Evolutionary conservation across 1,139 yeast genomes (phyloP), one percentile per base, ranked within the genome.

Genomic region (Yarrowia galli): DNA sequence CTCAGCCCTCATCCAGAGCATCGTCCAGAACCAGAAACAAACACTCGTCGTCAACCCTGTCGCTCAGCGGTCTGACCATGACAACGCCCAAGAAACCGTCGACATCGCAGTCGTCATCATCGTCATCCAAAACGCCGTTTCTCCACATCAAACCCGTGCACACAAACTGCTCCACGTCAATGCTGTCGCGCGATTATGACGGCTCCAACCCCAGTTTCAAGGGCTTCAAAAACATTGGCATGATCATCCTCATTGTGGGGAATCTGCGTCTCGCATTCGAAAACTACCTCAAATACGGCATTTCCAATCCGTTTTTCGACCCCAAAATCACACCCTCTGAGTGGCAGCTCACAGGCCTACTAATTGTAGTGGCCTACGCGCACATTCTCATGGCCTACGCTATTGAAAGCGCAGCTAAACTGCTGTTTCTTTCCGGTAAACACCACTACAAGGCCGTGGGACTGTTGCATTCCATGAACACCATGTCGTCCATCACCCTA

Each of bases 141-240:
- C 56, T 61, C 16, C 66, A 61, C 66, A 61, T 61, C 54, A 46
- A 48, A 16, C 66, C 66, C n/a, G 56, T 46, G 5, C 66, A 61
- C 38, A 48, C 56, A 9, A 23, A 38, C 15, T 46, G 54, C 56
- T 46, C 66, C 25, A 23, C 54, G 16, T 73, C 76, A 7, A 69
- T 73, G 35, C 68, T 74, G 22, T 71, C 76, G 35, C 67, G 69
- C 10, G 71, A 68, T 49, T 68, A 69, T 40, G 68, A 46, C 25
- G 60, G 54, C 60, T 35, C 63, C 49, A 42, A 68, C 67, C 40
- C 75, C 10, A 73, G 76, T 18, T 75, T 72, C 67, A 74, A 77
- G 3, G 84, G 84, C 23, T 78, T 81, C 71, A 78, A 78, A 64
- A 81, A 81, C 70, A 72, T 81, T 48, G 76, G 79, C 18, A 75